Evolutionary conservation across 2,329 filamentous ascomycete species (phyloP).

Genomic region (Curvularia hawaiiensis): DNA sequence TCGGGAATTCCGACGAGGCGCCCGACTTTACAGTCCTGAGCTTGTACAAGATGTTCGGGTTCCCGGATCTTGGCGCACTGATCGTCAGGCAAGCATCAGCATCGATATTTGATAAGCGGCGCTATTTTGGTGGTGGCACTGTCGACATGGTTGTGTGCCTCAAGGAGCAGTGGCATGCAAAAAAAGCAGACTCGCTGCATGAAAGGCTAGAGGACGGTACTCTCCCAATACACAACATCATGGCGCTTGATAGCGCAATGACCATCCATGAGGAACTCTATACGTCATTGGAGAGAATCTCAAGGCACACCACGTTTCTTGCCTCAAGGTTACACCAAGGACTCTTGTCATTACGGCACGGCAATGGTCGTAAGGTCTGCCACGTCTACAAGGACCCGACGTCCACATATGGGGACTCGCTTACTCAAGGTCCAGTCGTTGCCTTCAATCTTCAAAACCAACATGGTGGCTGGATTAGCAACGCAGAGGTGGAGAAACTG

Average conservation of each 20-base stretch:
- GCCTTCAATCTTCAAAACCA: slow-evolving; percentile 81
- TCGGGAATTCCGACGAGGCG: slow-evolving; percentile 64
- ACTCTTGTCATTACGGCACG: slow-evolving; percentile 67
- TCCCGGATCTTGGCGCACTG: slow-evolving; percentile 86
- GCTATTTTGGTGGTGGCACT: slow-evolving; percentile 93
- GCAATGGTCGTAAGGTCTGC: slow-evolving; percentile 70
- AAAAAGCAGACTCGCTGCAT: slow-evolving; percentile 74
- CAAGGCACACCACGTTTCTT: slow-evolving; percentile 72
- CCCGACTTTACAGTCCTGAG: slow-evolving; percentile 89
- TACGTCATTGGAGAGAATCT: slow-evolving; percentile 70
- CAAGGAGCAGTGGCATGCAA: slow-evolving; percentile 82
- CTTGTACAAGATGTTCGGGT: slow-evolving; percentile 98
- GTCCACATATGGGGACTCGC: slow-evolving; percentile 51
- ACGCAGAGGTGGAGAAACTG: slow-evolving; percentile 86
- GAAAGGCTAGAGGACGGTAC: slow-evolving; percentile 90
- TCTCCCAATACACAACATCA: slow-evolving; percentile 85
- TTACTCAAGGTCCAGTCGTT: slow-evolving; percentile 72
- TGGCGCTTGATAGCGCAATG: slow-evolving; percentile 79
- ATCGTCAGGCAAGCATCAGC: slow-evolving; percentile 77
- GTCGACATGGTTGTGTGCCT: slow-evolving; percentile 84
- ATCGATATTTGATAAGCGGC: slow-evolving; percentile 66
- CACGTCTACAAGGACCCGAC: slow-evolving; percentile 62
- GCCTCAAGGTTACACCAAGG: slow-evolving; percentile 62
- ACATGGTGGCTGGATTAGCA: slow-evolving; percentile 74
- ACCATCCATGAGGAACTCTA: slow-evolving; percentile 72